A percentile compares a stretch with the other conserved stretches of the same genome.
Conservation (phyloP, 768 basidiomycete genomes). For the Trametopsis cervina region DNA sequence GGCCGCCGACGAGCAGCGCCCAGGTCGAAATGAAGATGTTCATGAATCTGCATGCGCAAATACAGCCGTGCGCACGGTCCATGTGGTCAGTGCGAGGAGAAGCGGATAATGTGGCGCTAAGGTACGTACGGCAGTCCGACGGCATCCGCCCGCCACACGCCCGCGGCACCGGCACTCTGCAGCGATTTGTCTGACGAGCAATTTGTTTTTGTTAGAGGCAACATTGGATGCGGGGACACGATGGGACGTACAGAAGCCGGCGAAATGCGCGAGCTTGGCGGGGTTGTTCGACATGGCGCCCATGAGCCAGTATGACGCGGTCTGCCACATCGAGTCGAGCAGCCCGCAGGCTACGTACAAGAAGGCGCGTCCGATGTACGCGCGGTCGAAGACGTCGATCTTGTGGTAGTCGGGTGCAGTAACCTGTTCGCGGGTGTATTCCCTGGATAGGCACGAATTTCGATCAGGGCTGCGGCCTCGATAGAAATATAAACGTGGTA, state of each 20-base stretch:
- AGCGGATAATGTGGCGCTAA: constrained; percentile 13
- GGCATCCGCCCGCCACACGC: constrained; percentile 65
- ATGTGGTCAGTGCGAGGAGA: too few relatives aligned
- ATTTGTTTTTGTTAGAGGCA: neutral
- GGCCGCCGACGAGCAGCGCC: constrained; percentile 58
- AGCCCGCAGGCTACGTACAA: constrained; percentile 70
- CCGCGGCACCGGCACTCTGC: constrained; percentile 72
- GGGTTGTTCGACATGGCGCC: constrained; percentile 83
- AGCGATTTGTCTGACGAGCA: constrained; percentile 51
- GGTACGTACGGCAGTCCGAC: constrained; percentile 50
- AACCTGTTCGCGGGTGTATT: constrained; percentile 52
- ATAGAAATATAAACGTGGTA: neutral
- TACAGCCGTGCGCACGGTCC: too few relatives aligned
- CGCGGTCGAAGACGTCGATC: constrained; percentile 52
- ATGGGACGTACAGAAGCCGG: constrained; percentile 73
- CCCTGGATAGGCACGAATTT: constrained; percentile 24
- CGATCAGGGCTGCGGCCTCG: too few relatives aligned
- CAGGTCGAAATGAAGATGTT: constrained; percentile 69
- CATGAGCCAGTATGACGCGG: constrained; percentile 75
- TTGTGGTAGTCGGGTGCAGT: constrained; percentile 25
- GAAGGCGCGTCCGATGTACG: constrained; percentile 48
- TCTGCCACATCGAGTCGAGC: constrained; percentile 83
- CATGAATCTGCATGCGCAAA: too few relatives aligned
- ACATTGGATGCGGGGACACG: too few relatives aligned
- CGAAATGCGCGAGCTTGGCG: constrained; percentile 69